Percentiles rank a stretch among this genome's conserved stretches.
phyloP scores from a whole-genome alignment of 148 eudicot genomes.

The Talinum fruticosum region DNA sequence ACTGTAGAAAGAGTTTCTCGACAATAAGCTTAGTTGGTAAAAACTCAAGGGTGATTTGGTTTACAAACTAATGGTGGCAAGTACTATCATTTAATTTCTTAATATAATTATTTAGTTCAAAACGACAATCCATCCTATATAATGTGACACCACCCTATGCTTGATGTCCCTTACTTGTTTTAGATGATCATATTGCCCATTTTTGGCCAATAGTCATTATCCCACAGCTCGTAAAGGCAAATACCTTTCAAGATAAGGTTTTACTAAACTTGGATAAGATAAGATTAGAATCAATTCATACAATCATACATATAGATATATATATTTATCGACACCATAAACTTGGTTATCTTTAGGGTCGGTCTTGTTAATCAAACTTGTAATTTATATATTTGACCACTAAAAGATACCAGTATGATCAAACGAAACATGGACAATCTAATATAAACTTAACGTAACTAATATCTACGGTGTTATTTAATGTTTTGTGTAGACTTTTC shows the following conservation, averaged over 20 bases:
- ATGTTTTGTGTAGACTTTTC: too few species aligned
- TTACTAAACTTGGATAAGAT: not conserved
- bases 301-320: not conserved
- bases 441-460: too few species aligned
- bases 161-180: slow-evolving; percentile 3
- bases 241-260: not conserved
- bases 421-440: too few species aligned
- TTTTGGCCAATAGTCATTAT: not conserved
- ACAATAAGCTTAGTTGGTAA: too few species aligned
- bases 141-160: slow-evolving; percentile 1
- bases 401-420: not conserved
- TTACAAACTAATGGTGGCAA: slow-evolving; percentile 8
- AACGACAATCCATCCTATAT: slow-evolving; percentile 17
- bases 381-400: not conserved
- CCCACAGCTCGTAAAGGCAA: not conserved
- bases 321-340: not conserved
- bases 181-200: not conserved
- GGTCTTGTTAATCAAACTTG: not conserved
- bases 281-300: not conserved
- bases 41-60: too few species aligned
- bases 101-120: slow-evolving; percentile 9
- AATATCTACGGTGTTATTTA: too few species aligned
- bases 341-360: not conserved
- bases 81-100: not conserved
- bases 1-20: too few species aligned